Evolutionary conservation across 495 filamentous ascomycete genomes (phyloP), one percentile per base, ranked within the genome.

Genomic region (Talaromyces adpressus): DNA sequence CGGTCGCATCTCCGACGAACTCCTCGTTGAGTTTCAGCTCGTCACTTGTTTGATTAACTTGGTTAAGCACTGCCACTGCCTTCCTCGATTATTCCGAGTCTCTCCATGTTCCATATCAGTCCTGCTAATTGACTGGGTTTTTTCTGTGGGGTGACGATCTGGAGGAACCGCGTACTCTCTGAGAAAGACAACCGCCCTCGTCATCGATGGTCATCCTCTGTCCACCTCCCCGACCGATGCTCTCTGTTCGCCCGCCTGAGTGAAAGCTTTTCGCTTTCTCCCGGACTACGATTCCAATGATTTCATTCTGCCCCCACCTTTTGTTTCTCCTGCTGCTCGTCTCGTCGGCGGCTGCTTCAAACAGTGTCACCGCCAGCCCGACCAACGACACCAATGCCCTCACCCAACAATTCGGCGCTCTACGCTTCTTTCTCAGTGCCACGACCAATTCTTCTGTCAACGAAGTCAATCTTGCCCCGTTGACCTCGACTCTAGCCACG

Each of bases 381-480:
- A 77, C 77, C 6, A 79, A 78, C 63, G 65, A 63, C 32, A 56
- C 52, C 52, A 29, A 56, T 56, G 52, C 52, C 22, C 52, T 56
- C 52, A 56, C 52, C 52, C 52, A 14, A 2, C 52, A 56, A 56
- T 29, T 56, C 52, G 52, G 52, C 11, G 1, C 52, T 14, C 11
- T 56, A 9, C 52, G 52, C 11, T 62, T 51, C 22, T 14, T 51
- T 9, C 45, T 62, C 1, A 32, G 7, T 4, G 45, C 29, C 27
- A 14, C 18, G 63, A 16, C 64, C 69, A 65, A 62, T 66, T 47
- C 68, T 56, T 51, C 59, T 68, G 14, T 66, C 62, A 67, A 57
- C 59, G 36, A 41, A 62, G 52, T 65, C 66, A 63, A 25, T 27
- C 51, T 80, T 11, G 69, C 69, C 20, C 77, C 78, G n/a, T 68